These are phyloP conservation scores for Kalmusia sp. DNA, from an alignment of 2,329 filamentous ascomycete genomes.

Conservation along the genomic window DNA sequence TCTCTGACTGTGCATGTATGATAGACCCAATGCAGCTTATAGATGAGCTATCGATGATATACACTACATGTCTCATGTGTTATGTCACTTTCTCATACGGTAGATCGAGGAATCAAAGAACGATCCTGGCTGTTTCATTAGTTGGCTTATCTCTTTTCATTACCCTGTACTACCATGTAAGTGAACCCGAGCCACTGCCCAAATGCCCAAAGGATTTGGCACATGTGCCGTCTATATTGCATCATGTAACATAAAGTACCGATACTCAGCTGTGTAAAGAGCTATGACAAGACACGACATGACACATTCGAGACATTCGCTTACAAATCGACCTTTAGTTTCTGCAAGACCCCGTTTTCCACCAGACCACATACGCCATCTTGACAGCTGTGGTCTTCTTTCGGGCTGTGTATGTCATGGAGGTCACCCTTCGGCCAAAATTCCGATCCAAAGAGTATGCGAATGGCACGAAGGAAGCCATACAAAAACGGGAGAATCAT, in stretches of 20 bases:
- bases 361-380: slow-evolving; percentile 79
- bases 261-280: too few relatives aligned
- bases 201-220: too few relatives aligned
- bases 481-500: slow-evolving; percentile 58
- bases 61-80: slow-evolving; percentile 72
- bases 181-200: background rate
- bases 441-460: slow-evolving; percentile 53
- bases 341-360: slow-evolving; percentile 81
- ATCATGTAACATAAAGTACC: too few relatives aligned
- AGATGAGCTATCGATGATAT: slow-evolving; percentile 75
- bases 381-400: slow-evolving; percentile 75
- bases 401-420: slow-evolving; percentile 80
- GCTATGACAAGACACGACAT: too few relatives aligned
- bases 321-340: slow-evolving; percentile 45
- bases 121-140: slow-evolving; percentile 64
- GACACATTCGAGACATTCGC: background rate
- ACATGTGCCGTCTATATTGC: too few relatives aligned
- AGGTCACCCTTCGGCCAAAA: slow-evolving; percentile 66
- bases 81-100: slow-evolving; percentile 79
- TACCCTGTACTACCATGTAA: slow-evolving; percentile 75
- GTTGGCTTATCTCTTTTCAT: slow-evolving; percentile 66
- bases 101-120: slow-evolving; percentile 58
- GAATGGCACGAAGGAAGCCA: slow-evolving; percentile 36
- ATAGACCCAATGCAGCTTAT: slow-evolving; percentile 74
- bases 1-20: background rate